phyloP scores from a whole-genome alignment of 495 filamentous ascomycete genomes.

The Penicillium alfredii region DNA sequence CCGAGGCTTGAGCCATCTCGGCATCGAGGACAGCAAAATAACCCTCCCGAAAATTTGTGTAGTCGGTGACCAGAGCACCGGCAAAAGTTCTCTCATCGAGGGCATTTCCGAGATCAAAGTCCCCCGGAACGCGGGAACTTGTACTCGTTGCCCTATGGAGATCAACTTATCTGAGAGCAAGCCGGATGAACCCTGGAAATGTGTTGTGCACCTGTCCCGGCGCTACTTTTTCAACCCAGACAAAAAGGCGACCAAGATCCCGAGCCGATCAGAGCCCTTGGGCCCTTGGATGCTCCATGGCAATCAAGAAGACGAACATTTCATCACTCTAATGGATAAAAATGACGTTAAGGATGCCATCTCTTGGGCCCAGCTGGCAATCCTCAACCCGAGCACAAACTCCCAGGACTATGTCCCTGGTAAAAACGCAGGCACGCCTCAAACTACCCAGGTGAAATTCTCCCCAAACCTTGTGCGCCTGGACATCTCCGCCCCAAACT shows the following conservation, averaged over 20 bases:
- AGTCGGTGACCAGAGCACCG: constrained; percentile 74
- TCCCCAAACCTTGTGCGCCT: constrained; percentile 71
- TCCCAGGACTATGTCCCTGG: constrained; percentile 46
- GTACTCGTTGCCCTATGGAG: constrained; percentile 71
- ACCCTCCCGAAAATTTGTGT: constrained; percentile 69
- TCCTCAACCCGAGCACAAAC: constrained; percentile 51
- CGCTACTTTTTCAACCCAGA: constrained; percentile 47
- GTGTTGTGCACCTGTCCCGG: constrained; percentile 53
- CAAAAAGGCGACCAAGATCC: constrained; percentile 11
- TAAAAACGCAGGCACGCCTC: constrained; percentile 24
- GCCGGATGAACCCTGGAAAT: constrained; percentile 48
- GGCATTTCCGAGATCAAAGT: constrained; percentile 73
- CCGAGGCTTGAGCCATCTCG: constrained; percentile 40
- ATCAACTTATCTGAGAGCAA: constrained; percentile 61
- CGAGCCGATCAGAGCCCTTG: constrained; percentile 27
- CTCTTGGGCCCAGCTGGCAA: constrained; percentile 65
- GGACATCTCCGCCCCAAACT: constrained; percentile 61
- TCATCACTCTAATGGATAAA: constrained; percentile 35
- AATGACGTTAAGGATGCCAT: constrained; percentile 53
- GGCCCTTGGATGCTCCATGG: constrained; percentile 38
- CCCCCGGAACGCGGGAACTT: constrained; percentile 61
- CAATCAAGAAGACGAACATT: constrained; percentile 34
- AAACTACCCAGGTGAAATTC: constrained; percentile 51
- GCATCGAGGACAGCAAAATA: constrained; percentile 50
- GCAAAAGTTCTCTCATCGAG: constrained; percentile 76